phyloP scores from a whole-genome alignment of 1,284 basidiomycete genomes.

The Melampsora abietis-canadensis region DNA sequence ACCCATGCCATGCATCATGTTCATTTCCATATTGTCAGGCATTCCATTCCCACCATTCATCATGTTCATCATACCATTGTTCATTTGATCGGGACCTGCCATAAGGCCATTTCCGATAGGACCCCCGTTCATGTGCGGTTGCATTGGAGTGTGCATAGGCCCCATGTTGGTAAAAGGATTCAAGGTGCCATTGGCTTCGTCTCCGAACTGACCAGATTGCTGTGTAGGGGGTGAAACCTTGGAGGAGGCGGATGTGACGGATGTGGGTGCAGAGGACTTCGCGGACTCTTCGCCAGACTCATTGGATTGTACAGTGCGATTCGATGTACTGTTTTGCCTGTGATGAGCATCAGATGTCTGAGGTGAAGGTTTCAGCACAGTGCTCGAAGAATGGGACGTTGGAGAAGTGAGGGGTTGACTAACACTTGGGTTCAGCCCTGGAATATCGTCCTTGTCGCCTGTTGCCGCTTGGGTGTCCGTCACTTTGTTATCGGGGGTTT shows the following conservation, averaged over 20 bases:
- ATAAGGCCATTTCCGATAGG: slow-evolving; percentile 14
- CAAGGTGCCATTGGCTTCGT: background rate
- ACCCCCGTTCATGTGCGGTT: slow-evolving; percentile 8
- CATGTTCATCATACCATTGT: slow-evolving; percentile 25
- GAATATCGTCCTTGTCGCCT: background rate
- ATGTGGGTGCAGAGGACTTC: background rate
- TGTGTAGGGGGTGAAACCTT: background rate
- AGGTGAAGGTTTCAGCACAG: background rate
- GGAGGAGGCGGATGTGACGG: slow-evolving; percentile 1
- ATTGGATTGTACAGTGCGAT: background rate
- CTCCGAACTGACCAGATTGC: background rate
- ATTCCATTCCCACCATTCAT: slow-evolving; percentile 11
- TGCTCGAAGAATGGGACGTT: no score
- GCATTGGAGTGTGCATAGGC: background rate
- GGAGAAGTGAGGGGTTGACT: no score
- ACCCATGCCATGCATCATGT: slow-evolving; percentile 26
- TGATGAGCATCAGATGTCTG: slow-evolving; percentile 3
- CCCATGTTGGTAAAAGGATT: background rate
- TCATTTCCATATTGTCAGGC: slow-evolving; percentile 18
- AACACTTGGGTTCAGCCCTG: no score
- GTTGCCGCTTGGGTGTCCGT: background rate
- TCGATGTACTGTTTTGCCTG: background rate
- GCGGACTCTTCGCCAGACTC: background rate
- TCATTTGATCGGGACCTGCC: slow-evolving; percentile 4
- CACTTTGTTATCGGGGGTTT: background rate